Evolutionary conservation across 164 flowering plant genomes (phyloP).

Genomic region (Stephania yunnanensis): DNA sequence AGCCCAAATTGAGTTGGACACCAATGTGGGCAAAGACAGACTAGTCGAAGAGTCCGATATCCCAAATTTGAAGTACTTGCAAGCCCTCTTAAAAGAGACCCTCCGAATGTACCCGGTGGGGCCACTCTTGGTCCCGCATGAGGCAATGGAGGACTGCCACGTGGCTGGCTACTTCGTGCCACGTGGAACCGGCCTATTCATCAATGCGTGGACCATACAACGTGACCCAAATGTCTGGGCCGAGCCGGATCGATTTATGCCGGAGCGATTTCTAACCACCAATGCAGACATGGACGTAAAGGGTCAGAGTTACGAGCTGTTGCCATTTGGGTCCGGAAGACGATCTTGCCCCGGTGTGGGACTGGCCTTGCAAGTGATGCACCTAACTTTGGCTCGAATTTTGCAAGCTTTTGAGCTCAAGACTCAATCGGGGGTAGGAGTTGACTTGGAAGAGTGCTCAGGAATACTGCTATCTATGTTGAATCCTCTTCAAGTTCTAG

Average conservation of each 20-base stretch:
- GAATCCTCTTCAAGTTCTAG: background rate
- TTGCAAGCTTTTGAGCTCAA: constrained; percentile 4
- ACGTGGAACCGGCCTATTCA: background rate
- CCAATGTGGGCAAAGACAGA: background rate
- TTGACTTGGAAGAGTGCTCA: background rate
- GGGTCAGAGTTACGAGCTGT: background rate
- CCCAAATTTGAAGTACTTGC: background rate
- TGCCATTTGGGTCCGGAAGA: constrained; percentile 1
- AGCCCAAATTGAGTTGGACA: background rate
- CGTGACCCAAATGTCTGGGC: constrained; percentile 3
- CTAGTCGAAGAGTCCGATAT: background rate
- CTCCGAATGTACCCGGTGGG: background rate
- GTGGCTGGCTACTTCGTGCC: background rate
- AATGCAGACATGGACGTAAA: background rate
- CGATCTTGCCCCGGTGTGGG: background rate
- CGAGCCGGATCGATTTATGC: background rate
- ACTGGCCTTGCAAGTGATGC: background rate
- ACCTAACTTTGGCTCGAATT: background rate
- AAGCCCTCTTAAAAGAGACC: background rate
- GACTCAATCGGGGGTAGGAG: background rate
- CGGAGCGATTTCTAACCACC: constrained; percentile 4
- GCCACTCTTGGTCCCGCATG: background rate
- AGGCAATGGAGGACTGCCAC: background rate
- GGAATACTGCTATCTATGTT: background rate
- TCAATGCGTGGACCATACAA: constrained; percentile 2